A percentile compares a stretch with the other conserved stretches of the same genome.
phyloP scores from a whole-genome alignment of 106 monocot species.

The Dioscorea zingiberensis region DNA sequence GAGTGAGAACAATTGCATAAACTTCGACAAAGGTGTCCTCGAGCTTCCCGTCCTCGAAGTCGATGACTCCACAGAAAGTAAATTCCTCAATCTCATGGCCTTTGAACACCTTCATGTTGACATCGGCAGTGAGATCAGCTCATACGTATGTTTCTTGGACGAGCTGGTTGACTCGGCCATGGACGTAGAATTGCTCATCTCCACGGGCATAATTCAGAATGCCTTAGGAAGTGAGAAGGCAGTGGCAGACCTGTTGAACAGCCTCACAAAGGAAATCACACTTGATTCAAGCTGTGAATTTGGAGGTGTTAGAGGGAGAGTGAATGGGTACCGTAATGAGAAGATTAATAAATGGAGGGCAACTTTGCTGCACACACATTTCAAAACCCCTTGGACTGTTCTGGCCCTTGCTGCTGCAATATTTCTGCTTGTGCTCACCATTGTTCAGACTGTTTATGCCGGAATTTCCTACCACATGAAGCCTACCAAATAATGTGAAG shows the following conservation, averaged over 20 bases:
- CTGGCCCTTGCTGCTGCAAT: neutral
- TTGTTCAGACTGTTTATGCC: neutral
- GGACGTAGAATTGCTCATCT: conserved; percentile 8
- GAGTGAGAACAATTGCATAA: conserved; percentile 42
- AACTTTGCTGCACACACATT: neutral
- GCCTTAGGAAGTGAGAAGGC: neutral
- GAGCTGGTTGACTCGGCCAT: conserved; percentile 11
- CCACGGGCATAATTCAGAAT: neutral
- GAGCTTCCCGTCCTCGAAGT: conserved; percentile 27
- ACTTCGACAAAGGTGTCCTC: conserved; percentile 53
- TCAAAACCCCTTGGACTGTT: neutral
- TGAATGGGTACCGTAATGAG: neutral
- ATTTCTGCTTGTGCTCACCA: neutral
- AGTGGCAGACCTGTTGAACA: conserved; percentile 4
- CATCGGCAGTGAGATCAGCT: conserved; percentile 6
- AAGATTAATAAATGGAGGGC: neutral
- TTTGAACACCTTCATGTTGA: conserved; percentile 16
- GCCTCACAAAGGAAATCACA: neutral
- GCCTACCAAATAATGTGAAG: too few relatives aligned
- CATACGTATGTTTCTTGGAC: conserved; percentile 17
- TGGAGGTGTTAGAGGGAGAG: neutral
- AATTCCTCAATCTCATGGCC: conserved; percentile 22
- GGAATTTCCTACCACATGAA: neutral
- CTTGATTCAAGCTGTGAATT: neutral
- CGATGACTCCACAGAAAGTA: conserved; percentile 17